These are phyloP conservation scores for Acanthamoeba royreba DNA, from an alignment of 208 protist species.

Conservation along the genomic window DNA sequence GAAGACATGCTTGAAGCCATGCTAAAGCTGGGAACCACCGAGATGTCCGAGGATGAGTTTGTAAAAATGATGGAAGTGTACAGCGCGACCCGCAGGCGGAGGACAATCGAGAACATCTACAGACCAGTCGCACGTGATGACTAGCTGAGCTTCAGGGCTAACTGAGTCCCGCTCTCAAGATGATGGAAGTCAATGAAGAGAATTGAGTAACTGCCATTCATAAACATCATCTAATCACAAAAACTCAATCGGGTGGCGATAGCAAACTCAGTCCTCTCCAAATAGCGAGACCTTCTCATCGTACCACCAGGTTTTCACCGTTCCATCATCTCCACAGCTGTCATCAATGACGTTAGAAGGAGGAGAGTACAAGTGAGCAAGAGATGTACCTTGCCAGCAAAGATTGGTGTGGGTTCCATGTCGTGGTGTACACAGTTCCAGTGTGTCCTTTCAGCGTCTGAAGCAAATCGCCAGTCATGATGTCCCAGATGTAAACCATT, in stretches of 20 bases:
- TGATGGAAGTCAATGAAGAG: neutral
- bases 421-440: slow-evolving; percentile 66
- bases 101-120: neutral
- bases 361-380: neutral
- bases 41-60: neutral
- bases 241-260: too few species aligned
- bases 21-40: neutral
- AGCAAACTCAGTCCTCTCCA: neutral
- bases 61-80: neutral
- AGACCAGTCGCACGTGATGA: neutral
- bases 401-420: slow-evolving; percentile 66
- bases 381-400: slow-evolving; percentile 56
- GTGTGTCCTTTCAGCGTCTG: slow-evolving; percentile 73
- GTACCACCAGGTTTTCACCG: slow-evolving; percentile 22
- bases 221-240: too few species aligned
- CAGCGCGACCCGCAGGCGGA: neutral
- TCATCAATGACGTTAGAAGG: neutral
- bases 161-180: neutral
- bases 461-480: slow-evolving; percentile 71
- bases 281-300: neutral
- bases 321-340: slow-evolving; percentile 8
- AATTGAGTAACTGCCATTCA: neutral
- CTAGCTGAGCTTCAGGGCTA: neutral
- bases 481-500: slow-evolving; percentile 77
- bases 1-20: neutral